Base-by-base conservation (phyloP, 148 eudicot species). In the Amaranthus palmeri region DNA sequence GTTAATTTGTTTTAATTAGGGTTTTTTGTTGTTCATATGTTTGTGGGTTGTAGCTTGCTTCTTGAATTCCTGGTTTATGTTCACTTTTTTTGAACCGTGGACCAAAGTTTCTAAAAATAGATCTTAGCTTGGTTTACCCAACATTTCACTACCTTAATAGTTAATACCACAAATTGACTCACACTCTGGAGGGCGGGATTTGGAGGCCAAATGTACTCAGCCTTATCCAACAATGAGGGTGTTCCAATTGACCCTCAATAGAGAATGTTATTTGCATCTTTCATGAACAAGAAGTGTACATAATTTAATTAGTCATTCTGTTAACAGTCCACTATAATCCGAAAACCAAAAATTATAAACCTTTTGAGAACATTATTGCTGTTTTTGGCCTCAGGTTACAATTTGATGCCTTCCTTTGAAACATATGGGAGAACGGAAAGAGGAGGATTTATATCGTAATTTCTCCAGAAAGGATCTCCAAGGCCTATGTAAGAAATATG, bases 401-500 rank as follows among this genome's bases (percentile, higher is more conserved):
- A 72, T 74, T 73, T 79, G 79, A 71, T 76, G 69, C 70, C 71
- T 77, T 77, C 66, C 48, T 74, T 63, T 69, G 71, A 49, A 72
- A 61, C 80, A 65, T 77, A 83, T 81, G 86, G 84, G 72, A 61
- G 72, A 78, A 48, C 69, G 61, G 78, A 77, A 80, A 57, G 83
- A 69, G 53, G 79, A 81, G 69, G 82, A 81, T 73, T 62, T 78
- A 54, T 83, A 78, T 73, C 77, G 41, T 79, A 75, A 79, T 71
- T 81, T 81, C 54, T 71, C 84, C 56, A 78, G 83, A 67, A 83
- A 83, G 75, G 82, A 85, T 74, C 83, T 85, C 49, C 87, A 85
- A 72, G 78, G 71, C 62, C 72, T 85, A 80, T 86, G 85, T 83
- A 83, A 74, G 77, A 81, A 82, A 75, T 81, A 81, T 83, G 88